A percentile compares a stretch with the other conserved stretches of the same genome.
Evolutionary conservation across 1,139 yeast genomes (phyloP).

Genomic region (Nakaseomyces delphensis): DNA sequence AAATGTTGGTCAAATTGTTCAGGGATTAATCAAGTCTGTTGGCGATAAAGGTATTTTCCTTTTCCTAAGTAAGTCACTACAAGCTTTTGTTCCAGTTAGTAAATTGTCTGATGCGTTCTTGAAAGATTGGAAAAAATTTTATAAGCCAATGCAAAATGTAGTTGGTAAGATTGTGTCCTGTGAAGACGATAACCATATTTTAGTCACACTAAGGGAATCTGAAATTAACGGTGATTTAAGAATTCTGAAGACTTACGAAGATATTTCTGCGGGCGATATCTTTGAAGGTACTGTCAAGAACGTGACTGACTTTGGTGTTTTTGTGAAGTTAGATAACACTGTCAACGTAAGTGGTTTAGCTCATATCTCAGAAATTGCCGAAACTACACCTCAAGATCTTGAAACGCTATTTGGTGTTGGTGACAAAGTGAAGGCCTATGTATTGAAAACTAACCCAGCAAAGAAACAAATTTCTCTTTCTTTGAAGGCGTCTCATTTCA

Average conservation of each 20-base stretch:
- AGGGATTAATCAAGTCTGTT: slow-evolving; percentile 71
- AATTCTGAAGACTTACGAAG: slow-evolving; percentile 50
- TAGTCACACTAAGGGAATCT: slow-evolving; percentile 73
- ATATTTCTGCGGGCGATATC: slow-evolving; percentile 59
- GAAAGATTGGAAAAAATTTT: slow-evolving; percentile 81
- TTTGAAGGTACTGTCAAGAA: slow-evolving; percentile 73
- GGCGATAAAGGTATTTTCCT: slow-evolving; percentile 75
- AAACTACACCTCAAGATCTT: slow-evolving; percentile 45
- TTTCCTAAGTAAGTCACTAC: slow-evolving; percentile 59
- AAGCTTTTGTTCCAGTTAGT: slow-evolving; percentile 73
- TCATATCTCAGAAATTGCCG: slow-evolving; percentile 80
- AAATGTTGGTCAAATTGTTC: slow-evolving; percentile 59
- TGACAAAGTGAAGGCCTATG: slow-evolving; percentile 78
- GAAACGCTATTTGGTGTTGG: slow-evolving; percentile 69
- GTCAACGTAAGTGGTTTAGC: slow-evolving; percentile 75
- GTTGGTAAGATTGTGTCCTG: slow-evolving; percentile 62
- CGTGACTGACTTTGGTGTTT: slow-evolving; percentile 85
- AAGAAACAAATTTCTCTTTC: slow-evolving; percentile 40
- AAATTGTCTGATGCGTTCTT: slow-evolving; percentile 75
- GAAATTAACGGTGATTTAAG: slow-evolving; percentile 64
- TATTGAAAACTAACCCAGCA: slow-evolving; percentile 51
- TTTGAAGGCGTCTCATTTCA: slow-evolving; percentile 18
- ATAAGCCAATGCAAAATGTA: slow-evolving; percentile 64
- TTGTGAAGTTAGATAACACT: slow-evolving; percentile 71
- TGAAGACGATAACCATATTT: slow-evolving; percentile 54